These are phyloP conservation scores for Telopea speciosissima DNA, from an alignment of 177 flowering plant species.

Conservation along the genomic window DNA sequence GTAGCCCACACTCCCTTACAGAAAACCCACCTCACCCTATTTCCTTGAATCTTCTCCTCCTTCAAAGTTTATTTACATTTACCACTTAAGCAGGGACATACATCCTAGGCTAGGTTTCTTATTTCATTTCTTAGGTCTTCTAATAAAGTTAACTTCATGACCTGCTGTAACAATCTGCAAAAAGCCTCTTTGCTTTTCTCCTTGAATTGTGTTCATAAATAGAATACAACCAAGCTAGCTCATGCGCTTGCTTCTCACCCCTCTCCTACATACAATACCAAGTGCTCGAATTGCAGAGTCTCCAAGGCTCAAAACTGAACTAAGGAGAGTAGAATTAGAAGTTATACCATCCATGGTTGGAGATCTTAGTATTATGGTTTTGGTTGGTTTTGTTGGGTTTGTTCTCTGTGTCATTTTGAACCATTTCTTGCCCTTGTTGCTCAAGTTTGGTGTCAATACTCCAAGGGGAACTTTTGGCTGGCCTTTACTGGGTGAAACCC, in stretches of 20 bases:
- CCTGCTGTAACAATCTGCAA: background rate
- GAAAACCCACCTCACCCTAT: too few relatives aligned
- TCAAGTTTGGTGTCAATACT: slow-evolving; percentile 21
- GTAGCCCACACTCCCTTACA: too few relatives aligned
- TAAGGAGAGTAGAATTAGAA: too few relatives aligned
- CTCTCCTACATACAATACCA: too few relatives aligned
- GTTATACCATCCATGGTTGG: background rate
- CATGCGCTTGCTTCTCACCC: too few relatives aligned
- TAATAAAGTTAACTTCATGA: background rate
- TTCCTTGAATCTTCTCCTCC: too few relatives aligned
- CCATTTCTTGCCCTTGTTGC: slow-evolving; percentile 46
- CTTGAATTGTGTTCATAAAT: too few relatives aligned
- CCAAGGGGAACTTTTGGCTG: slow-evolving; percentile 61
- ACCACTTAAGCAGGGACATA: background rate
- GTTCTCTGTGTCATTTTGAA: slow-evolving; percentile 28
- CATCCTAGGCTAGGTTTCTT: background rate
- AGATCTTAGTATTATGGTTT: slow-evolving; percentile 6
- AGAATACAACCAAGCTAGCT: too few relatives aligned
- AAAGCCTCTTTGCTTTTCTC: background rate
- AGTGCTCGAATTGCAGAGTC: background rate
- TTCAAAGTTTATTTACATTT: too few relatives aligned
- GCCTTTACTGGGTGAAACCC: slow-evolving; percentile 71
- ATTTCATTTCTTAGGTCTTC: background rate
- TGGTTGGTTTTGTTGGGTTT: slow-evolving; percentile 18
- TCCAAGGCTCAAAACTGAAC: background rate